Evolutionary conservation across 2,329 filamentous ascomycete species (phyloP).

Genomic region (Fusarium longipes): DNA sequence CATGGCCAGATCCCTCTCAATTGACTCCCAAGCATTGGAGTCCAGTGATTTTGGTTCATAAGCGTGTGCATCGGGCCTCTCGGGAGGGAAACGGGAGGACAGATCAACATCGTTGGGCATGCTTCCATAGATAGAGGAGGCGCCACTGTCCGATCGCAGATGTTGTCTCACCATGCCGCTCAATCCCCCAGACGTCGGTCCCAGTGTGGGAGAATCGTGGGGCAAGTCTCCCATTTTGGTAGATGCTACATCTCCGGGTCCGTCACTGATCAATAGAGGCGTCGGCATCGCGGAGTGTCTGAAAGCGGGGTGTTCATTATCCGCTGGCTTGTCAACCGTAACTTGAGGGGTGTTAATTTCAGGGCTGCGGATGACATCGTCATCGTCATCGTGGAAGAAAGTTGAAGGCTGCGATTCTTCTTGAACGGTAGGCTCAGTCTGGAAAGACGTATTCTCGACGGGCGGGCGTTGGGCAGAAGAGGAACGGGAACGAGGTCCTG

Average conservation of each 20-base stretch:
- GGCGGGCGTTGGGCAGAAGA: conserved; percentile 56
- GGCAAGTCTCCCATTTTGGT: conserved; percentile 30
- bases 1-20: conserved; percentile 47
- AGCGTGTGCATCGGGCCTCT: conserved; percentile 45
- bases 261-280: conserved; percentile 53
- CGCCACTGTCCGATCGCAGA: conserved; percentile 81
- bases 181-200: conserved; percentile 71
- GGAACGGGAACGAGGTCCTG: conserved; percentile 58
- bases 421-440: conserved; percentile 47
- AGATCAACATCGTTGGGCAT: conserved; percentile 53
- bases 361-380: conserved; percentile 44
- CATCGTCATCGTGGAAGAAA: conserved; percentile 60
- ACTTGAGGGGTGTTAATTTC: conserved; percentile 50
- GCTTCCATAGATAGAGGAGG: conserved; percentile 79
- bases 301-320: conserved; percentile 66
- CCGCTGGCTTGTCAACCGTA: conserved; percentile 60
- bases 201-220: conserved; percentile 82
- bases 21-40: conserved; percentile 59
- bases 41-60: conserved; percentile 45
- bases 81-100: conserved; percentile 51
- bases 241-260: not conserved
- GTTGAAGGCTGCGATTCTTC: conserved; percentile 53
- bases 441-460: conserved; percentile 48
- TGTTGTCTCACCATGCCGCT: conserved; percentile 88
- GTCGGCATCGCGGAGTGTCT: conserved; percentile 59